Evolutionary conservation across 495 filamentous ascomycete genomes (phyloP), one percentile per base, ranked within the genome.

Genomic region (Apiosordaria backusii): DNA sequence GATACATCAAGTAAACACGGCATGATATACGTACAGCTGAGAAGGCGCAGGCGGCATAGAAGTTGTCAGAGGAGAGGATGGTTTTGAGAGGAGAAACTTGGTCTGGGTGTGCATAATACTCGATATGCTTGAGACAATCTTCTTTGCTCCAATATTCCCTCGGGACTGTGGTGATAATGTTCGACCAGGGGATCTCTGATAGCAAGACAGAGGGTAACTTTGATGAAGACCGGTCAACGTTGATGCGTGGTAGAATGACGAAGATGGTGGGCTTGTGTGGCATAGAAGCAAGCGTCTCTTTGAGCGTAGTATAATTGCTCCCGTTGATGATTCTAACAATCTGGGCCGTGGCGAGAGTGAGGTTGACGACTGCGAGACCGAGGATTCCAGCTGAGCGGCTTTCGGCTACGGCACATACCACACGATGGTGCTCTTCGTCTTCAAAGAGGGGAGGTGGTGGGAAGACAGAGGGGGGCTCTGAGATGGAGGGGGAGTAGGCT

Each of bases 331-430:
- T 87, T 16, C 63, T 61, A 21, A 52, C 40, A 1, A 76, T 52
- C 1, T 73, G 65, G 0, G 89, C 90, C 75, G 95, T 90, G 35
- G 79, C 89, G 13, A 90, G 92, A 53, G 88, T 89, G 9, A 96
- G 78, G 74, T 98, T 96, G 71, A 99, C 81, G 67, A 94, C 92
- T 18, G 95, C 91, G 60, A 99, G 81, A 7, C 94, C 96, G 24
- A 76, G 63, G 24, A 98, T 89, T n/a, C 87, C 91, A 19, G 90
- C 90, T 59, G 91, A 90, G 90, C 89, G 60, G 89, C 92, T 70
- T 77, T 99, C 95, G 67, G 89, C 91, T 63, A 97, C 79, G n/a
- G 95, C 93, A 72, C 94, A 98, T 54, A 97, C 80, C 68, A 97
- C 87, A 60, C 96, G 52, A 55, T 55, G 52, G 1, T 21, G 52